Evolutionary conservation across 805 yeast genomes (phyloP).

Genomic region (Metschnikowia cubensis): DNA sequence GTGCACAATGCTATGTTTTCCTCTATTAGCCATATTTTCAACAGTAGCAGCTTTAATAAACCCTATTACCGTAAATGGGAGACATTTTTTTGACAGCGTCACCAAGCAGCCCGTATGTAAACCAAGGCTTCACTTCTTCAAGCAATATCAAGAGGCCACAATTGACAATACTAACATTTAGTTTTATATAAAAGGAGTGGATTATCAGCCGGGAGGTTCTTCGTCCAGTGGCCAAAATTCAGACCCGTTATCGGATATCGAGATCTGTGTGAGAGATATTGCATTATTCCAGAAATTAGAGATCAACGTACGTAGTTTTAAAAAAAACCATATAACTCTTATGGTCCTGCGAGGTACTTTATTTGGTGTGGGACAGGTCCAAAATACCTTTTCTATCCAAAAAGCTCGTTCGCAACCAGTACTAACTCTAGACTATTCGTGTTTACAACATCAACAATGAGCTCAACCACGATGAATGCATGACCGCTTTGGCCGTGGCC

Average conservation of each 20-base stretch:
- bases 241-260: slow-evolving; percentile 78
- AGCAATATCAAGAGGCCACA: not conserved
- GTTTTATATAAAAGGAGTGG: slow-evolving; percentile 84
- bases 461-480: slow-evolving; percentile 80
- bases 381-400: not conserved
- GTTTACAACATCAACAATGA: slow-evolving; percentile 84
- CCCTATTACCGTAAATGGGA: slow-evolving; percentile 67
- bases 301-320: slow-evolving; percentile 49
- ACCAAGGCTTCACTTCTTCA: not conserved
- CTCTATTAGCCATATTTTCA: not conserved
- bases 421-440: slow-evolving; percentile 55
- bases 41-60: slow-evolving; percentile 20
- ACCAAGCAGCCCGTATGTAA: slow-evolving; percentile 65
- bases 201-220: slow-evolving; percentile 95
- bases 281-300: slow-evolving; percentile 77
- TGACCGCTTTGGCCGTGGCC: slow-evolving; percentile 86
- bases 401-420: not conserved
- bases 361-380: not conserved
- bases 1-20: not conserved
- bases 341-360: no score
- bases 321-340: not conserved
- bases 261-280: slow-evolving; percentile 77
- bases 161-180: slow-evolving; percentile 20
- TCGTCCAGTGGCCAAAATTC: slow-evolving; percentile 53
- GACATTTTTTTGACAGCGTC: slow-evolving; percentile 69